Percentiles rank a stretch among this genome's conserved stretches.
Conservation (phyloP, 257 asterid genomes). For the Solanum bukasovii region DNA sequence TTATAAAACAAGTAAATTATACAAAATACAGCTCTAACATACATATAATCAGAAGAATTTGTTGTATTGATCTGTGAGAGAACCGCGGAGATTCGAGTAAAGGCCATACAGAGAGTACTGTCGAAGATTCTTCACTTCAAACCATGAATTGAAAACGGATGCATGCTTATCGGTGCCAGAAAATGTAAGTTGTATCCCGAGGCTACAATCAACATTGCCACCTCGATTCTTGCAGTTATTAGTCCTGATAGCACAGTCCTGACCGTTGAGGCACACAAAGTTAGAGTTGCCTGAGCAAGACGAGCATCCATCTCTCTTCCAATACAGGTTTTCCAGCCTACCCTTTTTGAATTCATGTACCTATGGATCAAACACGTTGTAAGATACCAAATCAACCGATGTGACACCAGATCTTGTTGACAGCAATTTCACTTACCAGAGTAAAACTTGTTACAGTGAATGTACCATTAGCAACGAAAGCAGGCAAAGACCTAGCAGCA, state of each 20-base stretch:
- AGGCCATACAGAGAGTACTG: conserved; percentile 83
- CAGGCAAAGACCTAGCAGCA: conserved; percentile 84
- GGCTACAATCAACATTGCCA: conserved; percentile 79
- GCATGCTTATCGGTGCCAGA: conserved; percentile 91
- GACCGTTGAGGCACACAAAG: conserved; percentile 74
- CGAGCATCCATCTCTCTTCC: conserved; percentile 88
- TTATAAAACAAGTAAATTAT: background rate
- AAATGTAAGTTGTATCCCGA: conserved; percentile 82
- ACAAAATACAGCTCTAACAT: conserved; percentile 10
- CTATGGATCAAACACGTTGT: conserved; percentile 18
- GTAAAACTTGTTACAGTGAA: conserved; percentile 82
- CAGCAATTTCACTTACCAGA: conserved; percentile 43
- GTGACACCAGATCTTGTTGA: background rate
- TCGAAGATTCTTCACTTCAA: conserved; percentile 82
- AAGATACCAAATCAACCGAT: background rate
- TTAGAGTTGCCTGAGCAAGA: conserved; percentile 51
- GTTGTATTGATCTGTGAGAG: conserved; percentile 74
- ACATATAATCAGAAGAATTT: conserved; percentile 31
- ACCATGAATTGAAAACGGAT: conserved; percentile 89
- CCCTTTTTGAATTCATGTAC: conserved; percentile 87
- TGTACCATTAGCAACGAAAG: conserved; percentile 67
- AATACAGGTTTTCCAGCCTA: conserved; percentile 80
- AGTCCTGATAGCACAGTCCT: conserved; percentile 81
- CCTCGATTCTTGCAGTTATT: conserved; percentile 61
- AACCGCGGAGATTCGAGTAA: conserved; percentile 66